Evolutionary conservation across 2,329 filamentous ascomycete species (phyloP), one percentile per base, ranked within the genome.

Genomic region (Laburnicola sp.): DNA sequence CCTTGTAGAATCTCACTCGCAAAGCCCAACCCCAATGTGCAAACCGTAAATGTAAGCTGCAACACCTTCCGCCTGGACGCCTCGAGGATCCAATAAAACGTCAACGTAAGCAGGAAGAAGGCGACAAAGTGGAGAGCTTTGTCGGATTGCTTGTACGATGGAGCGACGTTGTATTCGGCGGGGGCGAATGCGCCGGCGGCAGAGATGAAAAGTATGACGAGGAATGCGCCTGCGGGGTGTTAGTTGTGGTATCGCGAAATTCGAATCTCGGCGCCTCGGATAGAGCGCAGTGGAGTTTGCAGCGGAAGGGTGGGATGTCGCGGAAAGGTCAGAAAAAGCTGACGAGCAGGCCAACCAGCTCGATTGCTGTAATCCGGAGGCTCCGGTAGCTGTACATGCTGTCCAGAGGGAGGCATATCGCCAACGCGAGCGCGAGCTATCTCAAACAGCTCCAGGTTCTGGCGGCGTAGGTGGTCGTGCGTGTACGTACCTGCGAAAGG

Each of bases 1-100:
- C 80, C 84, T 74, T 93, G 89, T 4, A 91, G 73, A 59, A 93
- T 81, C 70, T 93, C 89, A 57, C 86, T 91, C 44, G 88, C 88
- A 54, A 91, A 75, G 40, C 86, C 86, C 2, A 92, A 80, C 73
- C 77, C 76, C 36, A 87, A 75, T 4, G 92, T 95, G 76, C 91
- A 95, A 53, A 91, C 80, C 22, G 91, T 71, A 25, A 97, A 77
- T 10, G 92, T 96, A 58, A 96, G 77, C 74, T 99, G 88, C 42
- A 96, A 78, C 21, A 86, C 87, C 61, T 93, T 89, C 45, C 93
- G 86, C 56, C 94, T 89, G 57, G 86, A 88, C 45, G 91, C 95
- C 72, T 99, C 94, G 64, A 97, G 76, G 69, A 97, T 89, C 91
- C 94, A 99, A 83, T 99, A 99, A 81, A 97, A 97, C 62, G 83